Conservation (phyloP, 108 stramenopile species). For the Nannochloropsis gaditana region DNA sequence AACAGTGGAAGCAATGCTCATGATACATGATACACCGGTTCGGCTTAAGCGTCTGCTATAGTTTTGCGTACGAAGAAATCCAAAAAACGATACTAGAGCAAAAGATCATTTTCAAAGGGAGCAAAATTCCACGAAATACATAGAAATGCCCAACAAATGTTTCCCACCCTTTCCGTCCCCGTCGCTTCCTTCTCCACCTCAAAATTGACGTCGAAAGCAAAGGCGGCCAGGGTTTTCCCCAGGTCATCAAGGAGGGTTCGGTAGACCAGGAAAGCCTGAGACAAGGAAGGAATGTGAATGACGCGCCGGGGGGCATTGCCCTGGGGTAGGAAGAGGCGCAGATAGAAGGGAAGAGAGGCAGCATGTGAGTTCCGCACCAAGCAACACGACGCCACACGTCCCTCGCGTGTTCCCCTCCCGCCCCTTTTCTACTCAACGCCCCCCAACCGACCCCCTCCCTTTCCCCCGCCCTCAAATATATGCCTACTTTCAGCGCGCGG, state of each 20-base stretch:
- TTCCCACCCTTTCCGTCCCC: background rate
- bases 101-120: too few relatives aligned
- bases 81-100: too few relatives aligned
- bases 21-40: too few relatives aligned
- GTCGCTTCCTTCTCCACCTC: background rate
- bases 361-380: background rate
- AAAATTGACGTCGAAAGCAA: background rate
- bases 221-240: background rate
- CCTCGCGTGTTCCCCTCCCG: background rate
- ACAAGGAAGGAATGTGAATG: background rate
- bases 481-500: background rate
- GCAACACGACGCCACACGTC: background rate
- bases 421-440: background rate
- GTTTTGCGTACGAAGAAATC: too few relatives aligned
- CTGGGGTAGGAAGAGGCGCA: background rate
- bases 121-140: too few relatives aligned
- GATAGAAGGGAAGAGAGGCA: background rate
- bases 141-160: too few relatives aligned
- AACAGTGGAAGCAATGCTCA: too few relatives aligned
- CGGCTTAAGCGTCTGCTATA: too few relatives aligned
- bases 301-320: constrained; percentile 12
- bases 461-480: background rate
- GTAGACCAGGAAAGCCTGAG: background rate
- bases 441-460: too few relatives aligned
- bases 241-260: background rate